Evolutionary conservation across 345 rosid species (phyloP).

Genomic region (Murraya paniculata): DNA sequence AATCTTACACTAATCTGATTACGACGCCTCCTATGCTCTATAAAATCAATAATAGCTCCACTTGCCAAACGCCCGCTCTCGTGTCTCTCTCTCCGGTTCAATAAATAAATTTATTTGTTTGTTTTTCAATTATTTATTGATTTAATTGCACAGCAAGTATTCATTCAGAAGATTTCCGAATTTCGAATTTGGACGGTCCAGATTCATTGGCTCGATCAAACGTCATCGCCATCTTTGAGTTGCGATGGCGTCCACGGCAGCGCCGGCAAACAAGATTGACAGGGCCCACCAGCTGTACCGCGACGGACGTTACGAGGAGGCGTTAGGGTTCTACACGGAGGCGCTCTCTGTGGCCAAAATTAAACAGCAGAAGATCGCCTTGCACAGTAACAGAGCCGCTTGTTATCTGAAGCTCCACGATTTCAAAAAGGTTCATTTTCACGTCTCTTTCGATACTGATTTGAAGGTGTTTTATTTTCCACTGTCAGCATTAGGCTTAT

Average conservation of each 20-base stretch:
- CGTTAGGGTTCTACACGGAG: conserved; percentile 68
- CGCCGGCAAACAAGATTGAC: conserved; percentile 68
- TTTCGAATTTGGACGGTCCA: conserved; percentile 13
- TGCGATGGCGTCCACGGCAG: conserved; percentile 45
- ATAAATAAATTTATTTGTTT: background rate
- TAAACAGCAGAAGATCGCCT: conserved; percentile 75
- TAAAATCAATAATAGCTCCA: background rate
- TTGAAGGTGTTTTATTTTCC: background rate
- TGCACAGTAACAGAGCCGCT: conserved; percentile 95
- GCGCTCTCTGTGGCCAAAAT: conserved; percentile 72
- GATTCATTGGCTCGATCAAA: conserved; percentile 4
- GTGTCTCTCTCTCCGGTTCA: too few relatives aligned
- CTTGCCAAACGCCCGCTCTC: background rate
- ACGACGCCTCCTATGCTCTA: background rate
- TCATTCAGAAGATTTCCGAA: background rate
- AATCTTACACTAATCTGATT: background rate
- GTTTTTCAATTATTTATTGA: background rate
- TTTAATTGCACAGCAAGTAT: background rate
- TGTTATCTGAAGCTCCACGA: conserved; percentile 77
- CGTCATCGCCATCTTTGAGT: background rate
- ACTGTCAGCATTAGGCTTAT: too few relatives aligned
- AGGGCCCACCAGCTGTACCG: conserved; percentile 81
- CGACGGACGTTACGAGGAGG: conserved; percentile 67
- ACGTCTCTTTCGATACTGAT: background rate
- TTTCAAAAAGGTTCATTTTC: conserved; percentile 57